Evolutionary conservation across 192 early-diverging fungal species (phyloP).

Genomic region (Coemansia sp.): DNA sequence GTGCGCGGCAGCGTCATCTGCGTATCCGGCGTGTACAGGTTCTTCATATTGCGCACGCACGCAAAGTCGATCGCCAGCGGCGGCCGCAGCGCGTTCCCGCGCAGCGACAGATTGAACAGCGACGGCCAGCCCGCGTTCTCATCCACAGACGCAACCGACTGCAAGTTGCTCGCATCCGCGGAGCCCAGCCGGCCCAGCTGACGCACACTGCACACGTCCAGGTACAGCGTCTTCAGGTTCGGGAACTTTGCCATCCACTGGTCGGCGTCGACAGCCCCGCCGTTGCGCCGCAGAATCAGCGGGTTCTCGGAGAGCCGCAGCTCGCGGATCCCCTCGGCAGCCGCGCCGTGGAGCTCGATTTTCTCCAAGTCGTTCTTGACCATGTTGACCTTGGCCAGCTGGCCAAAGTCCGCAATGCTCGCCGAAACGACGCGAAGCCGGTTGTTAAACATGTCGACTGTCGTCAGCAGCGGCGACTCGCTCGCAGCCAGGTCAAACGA

Average conservation of each 20-base stretch:
- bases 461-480: slow-evolving; percentile 36
- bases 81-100: slow-evolving; percentile 35
- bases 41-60: slow-evolving; percentile 30
- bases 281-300: slow-evolving; percentile 29
- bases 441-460: slow-evolving; percentile 44
- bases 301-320: slow-evolving; percentile 49
- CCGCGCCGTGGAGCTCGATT: slow-evolving; percentile 31
- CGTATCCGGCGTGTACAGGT: slow-evolving; percentile 50
- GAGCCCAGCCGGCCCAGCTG: slow-evolving; percentile 15
- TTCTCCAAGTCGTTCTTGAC: slow-evolving; percentile 43
- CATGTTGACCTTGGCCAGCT: slow-evolving; percentile 35
- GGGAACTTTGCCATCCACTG: slow-evolving; percentile 42
- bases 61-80: slow-evolving; percentile 33
- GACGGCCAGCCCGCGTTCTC: slow-evolving; percentile 19
- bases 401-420: slow-evolving; percentile 27
- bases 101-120: slow-evolving; percentile 46
- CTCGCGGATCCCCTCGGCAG: slow-evolving; percentile 39
- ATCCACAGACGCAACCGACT: background rate
- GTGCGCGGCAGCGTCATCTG: slow-evolving; percentile 33
- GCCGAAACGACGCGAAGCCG: slow-evolving; percentile 40
- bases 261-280: slow-evolving; percentile 30
- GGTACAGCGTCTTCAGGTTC: slow-evolving; percentile 38
- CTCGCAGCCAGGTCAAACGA: slow-evolving; percentile 31
- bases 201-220: slow-evolving; percentile 43
- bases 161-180: background rate